These are phyloP conservation scores for Aethionema arabicum DNA, from an alignment of 345 rosid genomes.

Conservation along the genomic window DNA sequence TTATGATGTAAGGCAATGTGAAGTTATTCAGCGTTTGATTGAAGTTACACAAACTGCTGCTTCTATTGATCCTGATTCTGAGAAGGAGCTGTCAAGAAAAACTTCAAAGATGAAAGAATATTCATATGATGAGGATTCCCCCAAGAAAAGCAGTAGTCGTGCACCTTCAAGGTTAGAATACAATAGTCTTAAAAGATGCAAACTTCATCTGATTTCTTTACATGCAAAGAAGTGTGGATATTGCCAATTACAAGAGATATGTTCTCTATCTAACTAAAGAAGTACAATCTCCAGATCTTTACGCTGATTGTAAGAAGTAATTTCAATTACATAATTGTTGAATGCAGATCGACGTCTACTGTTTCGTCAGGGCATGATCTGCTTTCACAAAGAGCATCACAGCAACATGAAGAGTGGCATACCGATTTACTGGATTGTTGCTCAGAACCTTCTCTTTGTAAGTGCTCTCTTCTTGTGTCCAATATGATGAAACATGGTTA, in stretches of 20 bases:
- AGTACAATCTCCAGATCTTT: background rate
- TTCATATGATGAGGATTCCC: constrained; percentile 47
- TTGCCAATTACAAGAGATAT: background rate
- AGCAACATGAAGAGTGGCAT: constrained; percentile 83
- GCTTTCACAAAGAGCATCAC: constrained; percentile 55
- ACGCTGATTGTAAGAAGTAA: constrained; percentile 10
- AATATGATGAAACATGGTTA: background rate
- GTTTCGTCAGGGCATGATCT: constrained; percentile 71
- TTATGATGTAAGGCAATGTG: constrained; percentile 79
- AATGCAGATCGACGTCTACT: constrained; percentile 67
- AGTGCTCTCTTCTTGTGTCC: constrained; percentile 32
- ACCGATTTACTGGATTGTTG: constrained; percentile 95
- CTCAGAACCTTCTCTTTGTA: constrained; percentile 90
- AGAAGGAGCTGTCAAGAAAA: constrained; percentile 48
- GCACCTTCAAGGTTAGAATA: constrained; percentile 62
- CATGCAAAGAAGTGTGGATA: constrained; percentile 11
- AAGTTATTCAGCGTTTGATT: constrained; percentile 82
- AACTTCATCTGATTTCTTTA: background rate
- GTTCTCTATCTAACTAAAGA: background rate
- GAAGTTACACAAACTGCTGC: constrained; percentile 77
- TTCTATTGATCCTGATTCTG: constrained; percentile 40
- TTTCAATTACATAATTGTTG: constrained; percentile 17
- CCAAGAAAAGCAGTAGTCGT: constrained; percentile 47
- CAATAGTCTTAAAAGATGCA: background rate
- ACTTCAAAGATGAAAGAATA: constrained; percentile 48